phyloP scores from a whole-genome alignment of 1,284 basidiomycete species.

The Cryptococcus jaspeensis region DNA sequence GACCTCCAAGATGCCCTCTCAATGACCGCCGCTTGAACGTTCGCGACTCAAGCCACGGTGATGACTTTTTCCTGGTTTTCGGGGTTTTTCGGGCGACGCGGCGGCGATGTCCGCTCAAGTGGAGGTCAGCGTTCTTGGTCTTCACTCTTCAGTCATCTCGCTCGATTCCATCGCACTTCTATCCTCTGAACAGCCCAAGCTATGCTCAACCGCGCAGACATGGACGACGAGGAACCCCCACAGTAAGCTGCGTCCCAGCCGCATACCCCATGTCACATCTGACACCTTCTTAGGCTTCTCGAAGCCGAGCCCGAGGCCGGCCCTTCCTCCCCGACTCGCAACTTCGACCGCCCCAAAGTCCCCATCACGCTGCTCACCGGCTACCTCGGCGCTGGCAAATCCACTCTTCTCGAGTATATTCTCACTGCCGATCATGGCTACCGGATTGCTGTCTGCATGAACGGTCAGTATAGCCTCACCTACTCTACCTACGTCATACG shows the following conservation, averaged over 20 bases:
- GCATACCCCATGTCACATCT: not conserved
- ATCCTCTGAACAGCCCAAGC: not conserved
- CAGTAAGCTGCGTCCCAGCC: not conserved
- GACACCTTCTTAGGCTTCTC: not conserved
- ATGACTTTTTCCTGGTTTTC: not conserved
- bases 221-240: not conserved
- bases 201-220: not conserved
- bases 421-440: slow-evolving; percentile 88
- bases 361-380: slow-evolving; percentile 88
- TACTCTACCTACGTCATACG: not conserved
- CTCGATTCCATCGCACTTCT: not conserved
- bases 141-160: not conserved
- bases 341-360: slow-evolving; percentile 55
- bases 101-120: not conserved
- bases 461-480: slow-evolving; percentile 54
- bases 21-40: no score
- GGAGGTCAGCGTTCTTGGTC: not conserved
- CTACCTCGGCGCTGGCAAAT: slow-evolving; percentile 84
- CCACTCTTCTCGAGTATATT: slow-evolving; percentile 78
- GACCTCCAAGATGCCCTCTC: no score
- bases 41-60: not conserved
- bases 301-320: not conserved
- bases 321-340: not conserved
- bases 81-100: slow-evolving; percentile 5
- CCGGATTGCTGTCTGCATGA: slow-evolving; percentile 95